Evolutionary conservation across 768 basidiomycete species (phyloP).

Genomic region (Trametopsis cervina): DNA sequence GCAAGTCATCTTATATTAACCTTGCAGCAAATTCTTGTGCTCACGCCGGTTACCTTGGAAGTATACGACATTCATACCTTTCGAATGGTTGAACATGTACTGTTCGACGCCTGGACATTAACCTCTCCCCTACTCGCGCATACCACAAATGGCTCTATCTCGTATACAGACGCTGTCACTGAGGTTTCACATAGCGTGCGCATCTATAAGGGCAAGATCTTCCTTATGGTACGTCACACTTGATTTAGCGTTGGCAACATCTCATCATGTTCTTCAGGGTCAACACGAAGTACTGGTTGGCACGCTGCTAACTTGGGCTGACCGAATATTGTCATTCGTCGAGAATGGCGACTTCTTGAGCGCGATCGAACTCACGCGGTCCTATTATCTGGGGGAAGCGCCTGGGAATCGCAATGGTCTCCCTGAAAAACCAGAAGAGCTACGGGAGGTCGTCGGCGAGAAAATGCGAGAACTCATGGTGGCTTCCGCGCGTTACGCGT

Average conservation of each 20-base stretch:
- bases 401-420: conserved; percentile 85
- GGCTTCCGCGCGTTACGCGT: conserved; percentile 84
- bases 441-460: conserved; percentile 59
- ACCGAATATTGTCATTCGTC: conserved; percentile 79
- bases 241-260: background rate
- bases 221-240: conserved; percentile 62
- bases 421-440: conserved; percentile 54
- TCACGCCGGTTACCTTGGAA: conserved; percentile 51
- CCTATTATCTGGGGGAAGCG: conserved; percentile 74
- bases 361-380: conserved; percentile 80
- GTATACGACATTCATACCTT: conserved; percentile 61
- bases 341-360: conserved; percentile 82
- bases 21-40: conserved; percentile 58
- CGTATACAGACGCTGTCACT: conserved; percentile 42
- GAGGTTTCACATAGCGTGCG: conserved; percentile 67
- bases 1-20: conserved; percentile 2
- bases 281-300: conserved; percentile 68
- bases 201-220: conserved; percentile 86
- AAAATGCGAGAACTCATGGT: conserved; percentile 79
- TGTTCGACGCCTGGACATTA: conserved; percentile 50
- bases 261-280: conserved; percentile 35
- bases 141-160: conserved; percentile 38
- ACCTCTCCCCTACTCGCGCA: conserved; percentile 45
- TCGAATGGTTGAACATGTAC: conserved; percentile 54
- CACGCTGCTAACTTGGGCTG: conserved; percentile 90